Evolutionary conservation across 1,284 basidiomycete species (phyloP), one percentile per base, ranked within the genome.

Genomic region (Naganishia sp.): DNA sequence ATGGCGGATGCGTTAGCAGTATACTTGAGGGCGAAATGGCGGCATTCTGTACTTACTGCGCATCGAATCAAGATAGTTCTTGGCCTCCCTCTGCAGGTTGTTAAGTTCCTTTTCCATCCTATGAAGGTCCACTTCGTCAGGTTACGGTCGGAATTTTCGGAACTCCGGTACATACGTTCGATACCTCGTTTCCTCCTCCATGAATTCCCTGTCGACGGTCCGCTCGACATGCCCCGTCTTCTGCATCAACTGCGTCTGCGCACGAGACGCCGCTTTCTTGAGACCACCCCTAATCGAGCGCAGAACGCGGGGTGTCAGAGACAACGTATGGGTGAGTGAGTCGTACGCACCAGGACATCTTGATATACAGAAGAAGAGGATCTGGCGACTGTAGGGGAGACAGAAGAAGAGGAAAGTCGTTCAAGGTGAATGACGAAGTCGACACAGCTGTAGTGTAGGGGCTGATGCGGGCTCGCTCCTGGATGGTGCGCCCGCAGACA

Each of bases 141-240:
- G 43, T 45, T 4, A 5, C 3, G 18, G 9, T 31, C 7, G 17
- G 31, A 3, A 28, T 5, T 28, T 28, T 28, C 28, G 28, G 2
- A 28, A 5, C 28, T 5, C 5, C 5, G 32, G 4, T 11, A 85
- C 93, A 78, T 81, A 94, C 89, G 85, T 86, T 80, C 88, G 87
- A 83, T 88, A 99, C 76, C 92, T 92, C 56, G 87, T 85, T 77
- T 96, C 92, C 79, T 97, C 93, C 67, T 95, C 90, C 39, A 88
- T 84, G 77, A 97, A 99, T 76, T 97, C 94, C 65, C 90, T 83
- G 80, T 99, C 95, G 32, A 97, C 86, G 0, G 95, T 99, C 39
- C 92, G 85, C 77, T 99, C 95, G 67, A 99, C 90, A 81, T 98
- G 94, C 67, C 94, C 94, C 1, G 94, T 97, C 86, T 95, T 95